phyloP scores from a whole-genome alignment of 2,329 filamentous ascomycete species.

The Tolypocladium inflatum region DNA sequence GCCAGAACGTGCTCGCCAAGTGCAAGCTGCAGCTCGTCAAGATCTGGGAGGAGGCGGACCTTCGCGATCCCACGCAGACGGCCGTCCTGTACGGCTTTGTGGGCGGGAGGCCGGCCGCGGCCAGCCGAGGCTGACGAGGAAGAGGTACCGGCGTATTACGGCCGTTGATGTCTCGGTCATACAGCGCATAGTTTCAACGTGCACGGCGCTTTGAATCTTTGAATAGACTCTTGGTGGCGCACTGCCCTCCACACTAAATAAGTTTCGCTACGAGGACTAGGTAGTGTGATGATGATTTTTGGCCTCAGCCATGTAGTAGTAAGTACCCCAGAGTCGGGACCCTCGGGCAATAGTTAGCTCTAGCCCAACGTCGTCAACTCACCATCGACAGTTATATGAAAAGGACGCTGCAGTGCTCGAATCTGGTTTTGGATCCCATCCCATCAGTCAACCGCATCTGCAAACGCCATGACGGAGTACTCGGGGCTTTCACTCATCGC shows the following conservation, averaged over 20 bases:
- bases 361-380: neutral
- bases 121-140: neutral
- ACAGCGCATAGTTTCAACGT: no score
- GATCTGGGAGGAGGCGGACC: constrained; percentile 23
- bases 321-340: neutral
- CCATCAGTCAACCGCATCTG: neutral
- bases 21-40: constrained; percentile 40
- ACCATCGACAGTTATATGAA: neutral
- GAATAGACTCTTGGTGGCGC: neutral
- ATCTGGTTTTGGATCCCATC: neutral
- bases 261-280: no score
- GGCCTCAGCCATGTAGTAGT: neutral
- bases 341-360: no score
- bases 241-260: neutral
- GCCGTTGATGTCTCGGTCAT: neutral
- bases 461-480: constrained; percentile 8
- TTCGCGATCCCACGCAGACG: constrained; percentile 6
- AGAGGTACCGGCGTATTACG: neutral
- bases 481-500: constrained; percentile 21
- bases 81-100: constrained; percentile 15
- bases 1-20: constrained; percentile 40
- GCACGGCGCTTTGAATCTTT: neutral
- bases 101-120: neutral
- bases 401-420: neutral
- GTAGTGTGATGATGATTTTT: neutral